Conservation (phyloP, 495 filamentous ascomycete genomes). For the Lophiostoma macrostomum region DNA sequence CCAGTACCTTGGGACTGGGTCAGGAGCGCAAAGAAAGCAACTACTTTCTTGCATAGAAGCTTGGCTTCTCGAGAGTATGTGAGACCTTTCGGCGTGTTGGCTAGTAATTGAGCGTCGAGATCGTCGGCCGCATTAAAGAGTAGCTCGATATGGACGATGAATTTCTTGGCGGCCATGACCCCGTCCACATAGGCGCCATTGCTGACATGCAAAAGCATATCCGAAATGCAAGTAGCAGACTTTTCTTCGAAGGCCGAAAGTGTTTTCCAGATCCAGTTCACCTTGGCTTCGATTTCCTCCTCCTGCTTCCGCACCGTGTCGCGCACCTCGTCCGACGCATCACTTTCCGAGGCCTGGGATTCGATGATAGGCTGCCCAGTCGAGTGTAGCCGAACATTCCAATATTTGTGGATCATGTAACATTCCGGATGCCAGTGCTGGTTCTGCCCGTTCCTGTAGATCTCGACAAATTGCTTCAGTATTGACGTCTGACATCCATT, state of each 20-base stretch:
- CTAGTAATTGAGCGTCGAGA: constrained; percentile 68
- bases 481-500: constrained; percentile 98
- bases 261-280: constrained; percentile 97
- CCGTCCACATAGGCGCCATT: constrained; percentile 96
- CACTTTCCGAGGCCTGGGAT: constrained; percentile 45
- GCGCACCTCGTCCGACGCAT: constrained; percentile 71
- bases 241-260: constrained; percentile 96
- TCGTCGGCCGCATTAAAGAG: constrained; percentile 86
- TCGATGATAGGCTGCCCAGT: constrained; percentile 51
- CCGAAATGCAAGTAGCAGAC: constrained; percentile 95
- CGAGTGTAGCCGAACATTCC: constrained; percentile 86
- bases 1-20: constrained; percentile 92
- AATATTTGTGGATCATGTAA: constrained; percentile 99
- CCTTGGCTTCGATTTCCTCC: constrained; percentile 94
- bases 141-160: constrained; percentile 93
- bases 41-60: constrained; percentile 98
- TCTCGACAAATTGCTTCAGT: constrained; percentile 98
- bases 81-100: constrained; percentile 71
- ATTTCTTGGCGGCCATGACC: constrained; percentile 91
- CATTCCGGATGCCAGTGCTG: constrained; percentile 99
- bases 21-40: constrained; percentile 91
- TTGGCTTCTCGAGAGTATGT: constrained; percentile 94
- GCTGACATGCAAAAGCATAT: constrained; percentile 98
- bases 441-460: constrained; percentile 94
- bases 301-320: constrained; percentile 77